A percentile compares a stretch with the other conserved stretches of the same genome.
Evolutionary conservation across 2,329 filamentous ascomycete genomes (phyloP).

Genomic region (Fusarium sp.): DNA sequence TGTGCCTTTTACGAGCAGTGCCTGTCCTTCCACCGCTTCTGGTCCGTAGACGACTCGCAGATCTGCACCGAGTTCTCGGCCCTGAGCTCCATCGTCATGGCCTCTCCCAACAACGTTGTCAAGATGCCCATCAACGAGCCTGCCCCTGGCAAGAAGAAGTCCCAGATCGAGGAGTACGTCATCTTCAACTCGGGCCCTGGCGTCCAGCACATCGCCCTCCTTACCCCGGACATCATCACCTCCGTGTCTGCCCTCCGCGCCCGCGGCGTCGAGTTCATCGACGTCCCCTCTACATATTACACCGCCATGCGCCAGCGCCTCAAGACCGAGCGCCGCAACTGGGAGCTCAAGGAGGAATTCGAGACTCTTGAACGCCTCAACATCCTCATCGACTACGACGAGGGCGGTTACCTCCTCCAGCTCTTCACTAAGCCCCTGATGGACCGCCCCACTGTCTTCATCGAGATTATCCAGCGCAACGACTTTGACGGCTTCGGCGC

Average conservation of each 20-base stretch:
- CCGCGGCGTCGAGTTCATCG: slow-evolving; percentile 94
- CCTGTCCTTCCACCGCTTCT: slow-evolving; percentile 96
- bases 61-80: slow-evolving; percentile 95
- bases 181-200: slow-evolving; percentile 90
- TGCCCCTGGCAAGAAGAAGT: slow-evolving; percentile 87
- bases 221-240: slow-evolving; percentile 82
- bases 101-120: slow-evolving; percentile 83
- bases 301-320: slow-evolving; percentile 79
- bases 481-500: slow-evolving; percentile 93
- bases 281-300: slow-evolving; percentile 89
- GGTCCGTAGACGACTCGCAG: slow-evolving; percentile 93
- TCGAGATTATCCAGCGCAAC: slow-evolving; percentile 95
- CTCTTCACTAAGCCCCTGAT: slow-evolving; percentile 89
- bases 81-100: slow-evolving; percentile 90
- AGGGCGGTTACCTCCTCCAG: slow-evolving; percentile 84
- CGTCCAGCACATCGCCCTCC: slow-evolving; percentile 93
- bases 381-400: slow-evolving; percentile 95
- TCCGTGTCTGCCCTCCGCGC: slow-evolving; percentile 83
- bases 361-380: slow-evolving; percentile 81
- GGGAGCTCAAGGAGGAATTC: slow-evolving; percentile 82
- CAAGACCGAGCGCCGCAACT: slow-evolving; percentile 69
- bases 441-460: slow-evolving; percentile 94
- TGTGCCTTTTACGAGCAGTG: slow-evolving; percentile 85
- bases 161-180: slow-evolving; percentile 94
- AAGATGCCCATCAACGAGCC: slow-evolving; percentile 99